These are phyloP conservation scores for Boeremia lycopersici DNA, from an alignment of 2,329 filamentous ascomycete species.

Conservation along the genomic window DNA sequence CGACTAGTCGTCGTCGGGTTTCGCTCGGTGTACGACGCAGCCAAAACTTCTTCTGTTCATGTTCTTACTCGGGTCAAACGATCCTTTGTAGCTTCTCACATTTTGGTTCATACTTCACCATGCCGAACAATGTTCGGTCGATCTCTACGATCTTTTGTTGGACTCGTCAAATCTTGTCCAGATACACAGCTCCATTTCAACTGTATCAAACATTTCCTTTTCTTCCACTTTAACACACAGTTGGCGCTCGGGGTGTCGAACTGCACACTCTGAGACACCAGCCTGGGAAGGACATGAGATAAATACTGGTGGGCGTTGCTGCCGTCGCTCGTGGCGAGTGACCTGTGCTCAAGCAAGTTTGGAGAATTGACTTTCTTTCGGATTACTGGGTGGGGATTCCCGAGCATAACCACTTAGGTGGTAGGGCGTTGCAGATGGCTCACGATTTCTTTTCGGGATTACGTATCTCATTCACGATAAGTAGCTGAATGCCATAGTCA, in stretches of 20 bases:
- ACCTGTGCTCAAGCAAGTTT: neutral
- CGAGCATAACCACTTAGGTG: neutral
- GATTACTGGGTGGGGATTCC: neutral
- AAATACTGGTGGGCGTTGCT: neutral
- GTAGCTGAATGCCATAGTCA: no score
- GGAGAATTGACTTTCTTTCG: conserved; percentile 2
- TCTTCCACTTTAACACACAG: neutral
- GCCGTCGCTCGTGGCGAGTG: neutral
- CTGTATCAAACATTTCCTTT: neutral
- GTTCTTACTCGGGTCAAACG: conserved; percentile 6
- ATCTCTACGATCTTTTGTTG: conserved; percentile 31
- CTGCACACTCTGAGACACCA: neutral
- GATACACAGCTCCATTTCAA: neutral
- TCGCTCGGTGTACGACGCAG: neutral
- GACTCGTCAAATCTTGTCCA: neutral
- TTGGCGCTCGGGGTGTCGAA: neutral
- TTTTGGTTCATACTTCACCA: conserved; percentile 33
- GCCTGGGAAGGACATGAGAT: neutral
- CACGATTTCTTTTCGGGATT: no score
- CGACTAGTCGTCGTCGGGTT: conserved; percentile 17
- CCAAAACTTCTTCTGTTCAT: neutral
- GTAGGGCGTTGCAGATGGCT: neutral
- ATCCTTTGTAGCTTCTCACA: conserved; percentile 7
- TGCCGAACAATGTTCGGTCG: conserved; percentile 15
- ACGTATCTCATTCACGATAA: no score